Conservation (phyloP, 2,329 filamentous ascomycete genomes). For the Lachnellula subtilissima region DNA sequence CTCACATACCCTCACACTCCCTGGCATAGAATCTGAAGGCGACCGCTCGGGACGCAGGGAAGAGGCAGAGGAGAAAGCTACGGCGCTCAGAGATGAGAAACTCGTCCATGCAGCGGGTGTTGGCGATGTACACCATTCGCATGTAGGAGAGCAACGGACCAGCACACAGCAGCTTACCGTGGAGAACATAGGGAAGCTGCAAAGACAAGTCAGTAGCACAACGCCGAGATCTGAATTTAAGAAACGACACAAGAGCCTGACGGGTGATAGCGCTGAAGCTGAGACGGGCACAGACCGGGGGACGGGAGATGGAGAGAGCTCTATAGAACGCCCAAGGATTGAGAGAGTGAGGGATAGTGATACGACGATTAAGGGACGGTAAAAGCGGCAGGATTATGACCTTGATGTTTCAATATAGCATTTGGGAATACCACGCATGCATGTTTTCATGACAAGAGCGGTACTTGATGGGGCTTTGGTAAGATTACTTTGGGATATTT, state of each 20-base stretch:
- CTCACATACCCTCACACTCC: slow-evolving; percentile 23
- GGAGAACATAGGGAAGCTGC: slow-evolving; percentile 48
- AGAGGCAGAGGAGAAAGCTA: slow-evolving; percentile 50
- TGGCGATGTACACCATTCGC: slow-evolving; percentile 27
- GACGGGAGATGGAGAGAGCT: not conserved
- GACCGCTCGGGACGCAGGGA: slow-evolving; percentile 43
- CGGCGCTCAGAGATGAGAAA: slow-evolving; percentile 49
- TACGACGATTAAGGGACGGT: slow-evolving; percentile 2
- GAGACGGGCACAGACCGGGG: not conserved
- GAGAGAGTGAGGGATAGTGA: slow-evolving; percentile 9
- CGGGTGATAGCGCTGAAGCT: not conserved
- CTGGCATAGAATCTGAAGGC: slow-evolving; percentile 33
- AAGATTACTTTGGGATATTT: not conserved
- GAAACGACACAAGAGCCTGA: slow-evolving; percentile 4
- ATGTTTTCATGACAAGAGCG: not conserved
- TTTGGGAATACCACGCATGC: not conserved
- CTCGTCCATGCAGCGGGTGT: slow-evolving; percentile 35
- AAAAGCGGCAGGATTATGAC: not conserved
- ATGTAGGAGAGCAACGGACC: not conserved
- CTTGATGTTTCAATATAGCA: not conserved
- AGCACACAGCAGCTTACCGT: slow-evolving; percentile 45
- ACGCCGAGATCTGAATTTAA: not conserved
- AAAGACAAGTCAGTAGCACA: slow-evolving; percentile 28
- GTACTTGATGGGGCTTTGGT: not conserved
- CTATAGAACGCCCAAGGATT: not conserved